These are phyloP conservation scores for Arctium lappa DNA, from an alignment of 129 eudicot species.

Conservation along the genomic window DNA sequence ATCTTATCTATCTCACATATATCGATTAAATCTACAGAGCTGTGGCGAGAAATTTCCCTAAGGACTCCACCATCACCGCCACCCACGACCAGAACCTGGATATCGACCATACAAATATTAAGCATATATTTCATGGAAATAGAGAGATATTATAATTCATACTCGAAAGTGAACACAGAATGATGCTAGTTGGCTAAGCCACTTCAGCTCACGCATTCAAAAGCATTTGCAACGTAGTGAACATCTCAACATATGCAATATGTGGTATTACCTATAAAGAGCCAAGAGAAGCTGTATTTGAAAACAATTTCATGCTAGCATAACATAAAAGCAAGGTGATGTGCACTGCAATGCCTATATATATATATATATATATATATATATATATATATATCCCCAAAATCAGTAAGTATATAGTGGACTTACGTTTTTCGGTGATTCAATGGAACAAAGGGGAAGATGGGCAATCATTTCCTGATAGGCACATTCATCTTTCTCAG, in stretches of 20 bases:
- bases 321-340: too few relatives aligned
- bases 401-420: background rate
- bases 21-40: conserved; percentile 81
- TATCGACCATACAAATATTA: background rate
- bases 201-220: too few relatives aligned
- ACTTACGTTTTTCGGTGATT: conserved; percentile 56
- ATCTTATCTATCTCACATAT: conserved; percentile 95
- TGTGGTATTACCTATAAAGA: too few relatives aligned
- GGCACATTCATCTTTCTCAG: conserved; percentile 35
- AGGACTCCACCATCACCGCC: conserved; percentile 99
- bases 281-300: too few relatives aligned
- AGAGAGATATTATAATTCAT: background rate
- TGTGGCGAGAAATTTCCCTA: conserved; percentile 88
- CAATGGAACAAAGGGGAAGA: conserved; percentile 73
- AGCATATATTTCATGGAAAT: background rate
- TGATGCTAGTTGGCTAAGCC: too few relatives aligned
- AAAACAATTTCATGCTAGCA: too few relatives aligned
- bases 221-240: too few relatives aligned
- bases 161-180: too few relatives aligned
- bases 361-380: too few relatives aligned
- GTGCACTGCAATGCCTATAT: too few relatives aligned
- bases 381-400: too few relatives aligned
- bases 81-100: conserved; percentile 80
- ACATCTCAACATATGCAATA: too few relatives aligned
- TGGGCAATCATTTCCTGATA: conserved; percentile 72